Conservation (phyloP, 805 yeast species). For the Saccharomycopsis babjevae region DNA sequence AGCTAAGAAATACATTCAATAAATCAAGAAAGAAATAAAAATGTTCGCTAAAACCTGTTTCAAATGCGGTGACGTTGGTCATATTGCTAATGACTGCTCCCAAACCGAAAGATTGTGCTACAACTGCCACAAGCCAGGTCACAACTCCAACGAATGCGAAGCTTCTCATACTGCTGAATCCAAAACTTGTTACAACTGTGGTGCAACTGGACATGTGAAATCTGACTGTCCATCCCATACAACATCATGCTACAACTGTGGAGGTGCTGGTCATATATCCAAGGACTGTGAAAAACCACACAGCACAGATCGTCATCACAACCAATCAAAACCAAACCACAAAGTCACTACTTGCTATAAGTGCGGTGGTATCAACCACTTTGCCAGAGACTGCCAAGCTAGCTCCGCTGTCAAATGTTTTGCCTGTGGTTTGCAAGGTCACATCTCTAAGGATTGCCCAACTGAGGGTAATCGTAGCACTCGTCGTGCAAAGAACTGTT, state of each 20-base stretch:
- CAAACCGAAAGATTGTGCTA: conserved; percentile 82
- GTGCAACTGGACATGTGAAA: conserved; percentile 82
- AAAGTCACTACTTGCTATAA: conserved; percentile 31
- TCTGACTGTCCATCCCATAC: conserved; percentile 60
- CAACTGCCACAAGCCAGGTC: conserved; percentile 87
- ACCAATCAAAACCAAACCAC: conserved; percentile 1
- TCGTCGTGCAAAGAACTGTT: conserved; percentile 35
- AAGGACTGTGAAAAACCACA: conserved; percentile 56
- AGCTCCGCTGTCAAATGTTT: conserved; percentile 68
- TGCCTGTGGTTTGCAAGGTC: conserved; percentile 87
- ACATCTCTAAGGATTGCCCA: conserved; percentile 40
- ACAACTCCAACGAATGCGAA: conserved; percentile 81
- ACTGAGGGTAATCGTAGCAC: conserved; percentile 29
- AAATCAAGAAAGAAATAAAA: not conserved
- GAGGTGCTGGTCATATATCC: conserved; percentile 72
- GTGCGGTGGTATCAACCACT: conserved; percentile 61
- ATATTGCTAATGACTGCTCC: conserved; percentile 78
- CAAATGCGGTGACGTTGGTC: conserved; percentile 89
- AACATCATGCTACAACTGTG: conserved; percentile 75
- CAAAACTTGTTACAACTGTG: conserved; percentile 91
- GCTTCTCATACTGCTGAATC: conserved; percentile 75
- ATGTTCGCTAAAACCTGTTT: conserved; percentile 54
- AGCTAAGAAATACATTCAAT: not conserved
- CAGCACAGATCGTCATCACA: conserved; percentile 29
- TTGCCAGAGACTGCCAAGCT: conserved; percentile 82